phyloP scores from a whole-genome alignment of 805 yeast genomes.

The Cyberlindnera samutprakarnensis region DNA sequence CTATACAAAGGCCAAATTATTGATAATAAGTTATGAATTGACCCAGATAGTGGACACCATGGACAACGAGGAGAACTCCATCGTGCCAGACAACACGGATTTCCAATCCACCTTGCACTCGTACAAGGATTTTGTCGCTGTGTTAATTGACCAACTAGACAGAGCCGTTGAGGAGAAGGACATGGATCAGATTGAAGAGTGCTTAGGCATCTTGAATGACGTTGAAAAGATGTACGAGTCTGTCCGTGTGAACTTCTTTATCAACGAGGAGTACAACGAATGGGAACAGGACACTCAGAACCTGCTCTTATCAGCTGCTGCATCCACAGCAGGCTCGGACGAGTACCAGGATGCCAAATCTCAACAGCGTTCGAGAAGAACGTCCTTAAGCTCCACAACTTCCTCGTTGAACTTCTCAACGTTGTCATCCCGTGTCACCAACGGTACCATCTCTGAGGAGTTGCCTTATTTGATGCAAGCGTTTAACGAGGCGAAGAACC shows the following conservation, averaged over 20 bases:
- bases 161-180: slow-evolving; percentile 46
- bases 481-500: slow-evolving; percentile 51
- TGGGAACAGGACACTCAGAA: slow-evolving; percentile 8
- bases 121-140: slow-evolving; percentile 53
- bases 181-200: slow-evolving; percentile 53
- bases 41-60: slow-evolving; percentile 31
- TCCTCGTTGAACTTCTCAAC: slow-evolving; percentile 27
- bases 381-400: slow-evolving; percentile 19
- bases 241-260: slow-evolving; percentile 31
- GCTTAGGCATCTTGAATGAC: slow-evolving; percentile 58
- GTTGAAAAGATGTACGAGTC: slow-evolving; percentile 70
- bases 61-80: slow-evolving; percentile 14
- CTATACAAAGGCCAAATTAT: slow-evolving; percentile 58
- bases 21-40: slow-evolving; percentile 57
- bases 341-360: slow-evolving; percentile 4
- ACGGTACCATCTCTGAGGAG: slow-evolving; percentile 51
- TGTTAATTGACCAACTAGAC: slow-evolving; percentile 50
- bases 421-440: slow-evolving; percentile 28
- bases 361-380: slow-evolving; percentile 11
- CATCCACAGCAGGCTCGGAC: neutral
- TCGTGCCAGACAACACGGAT: slow-evolving; percentile 20
- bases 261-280: slow-evolving; percentile 22
- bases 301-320: slow-evolving; percentile 1
- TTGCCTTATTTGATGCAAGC: slow-evolving; percentile 62
- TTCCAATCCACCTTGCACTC: slow-evolving; percentile 38